Conservation (phyloP, 2,329 filamentous ascomycete species). For the Talaromyces sp. region DNA sequence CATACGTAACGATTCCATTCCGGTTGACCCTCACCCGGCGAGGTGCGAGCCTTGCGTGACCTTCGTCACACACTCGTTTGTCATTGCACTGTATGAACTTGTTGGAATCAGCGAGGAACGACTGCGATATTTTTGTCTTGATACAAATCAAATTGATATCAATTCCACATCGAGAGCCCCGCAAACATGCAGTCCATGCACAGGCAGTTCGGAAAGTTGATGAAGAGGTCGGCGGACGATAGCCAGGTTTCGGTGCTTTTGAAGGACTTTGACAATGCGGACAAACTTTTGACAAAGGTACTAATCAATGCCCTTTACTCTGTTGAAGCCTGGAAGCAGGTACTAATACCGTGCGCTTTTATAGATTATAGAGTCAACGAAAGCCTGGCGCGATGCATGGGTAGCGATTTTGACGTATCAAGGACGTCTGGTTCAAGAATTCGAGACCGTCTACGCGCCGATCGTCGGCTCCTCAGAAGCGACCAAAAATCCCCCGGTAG, state of each 20-base stretch:
- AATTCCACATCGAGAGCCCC: background rate
- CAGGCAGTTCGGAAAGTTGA: conserved; percentile 70
- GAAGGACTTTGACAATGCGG: conserved; percentile 77
- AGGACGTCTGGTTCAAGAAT: conserved; percentile 63
- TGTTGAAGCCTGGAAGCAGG: background rate
- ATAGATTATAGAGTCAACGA: conserved; percentile 73
- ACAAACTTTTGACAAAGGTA: conserved; percentile 71
- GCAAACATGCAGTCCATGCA: conserved; percentile 56
- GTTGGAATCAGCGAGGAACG: background rate
- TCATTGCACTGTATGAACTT: background rate
- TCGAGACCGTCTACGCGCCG: conserved; percentile 72
- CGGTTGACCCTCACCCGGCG: background rate
- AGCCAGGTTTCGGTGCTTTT: conserved; percentile 72
- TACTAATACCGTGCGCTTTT: conserved; percentile 4
- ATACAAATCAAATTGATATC: background rate
- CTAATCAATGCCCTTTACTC: conserved; percentile 21
- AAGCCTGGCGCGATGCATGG: conserved; percentile 78
- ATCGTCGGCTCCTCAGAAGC: conserved; percentile 66
- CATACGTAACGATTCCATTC: conserved; percentile 9
- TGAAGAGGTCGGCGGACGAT: conserved; percentile 70
- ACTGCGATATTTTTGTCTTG: background rate
- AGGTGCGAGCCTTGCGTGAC: conserved; percentile 5
- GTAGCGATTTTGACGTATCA: conserved; percentile 68
- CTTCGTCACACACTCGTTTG: background rate
- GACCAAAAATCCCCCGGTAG: conserved; percentile 53